A percentile compares a stretch with the other conserved stretches of the same genome.
phyloP scores from a whole-genome alignment of 2,329 filamentous ascomycete species.

The Didymosphaeria variabile region DNA sequence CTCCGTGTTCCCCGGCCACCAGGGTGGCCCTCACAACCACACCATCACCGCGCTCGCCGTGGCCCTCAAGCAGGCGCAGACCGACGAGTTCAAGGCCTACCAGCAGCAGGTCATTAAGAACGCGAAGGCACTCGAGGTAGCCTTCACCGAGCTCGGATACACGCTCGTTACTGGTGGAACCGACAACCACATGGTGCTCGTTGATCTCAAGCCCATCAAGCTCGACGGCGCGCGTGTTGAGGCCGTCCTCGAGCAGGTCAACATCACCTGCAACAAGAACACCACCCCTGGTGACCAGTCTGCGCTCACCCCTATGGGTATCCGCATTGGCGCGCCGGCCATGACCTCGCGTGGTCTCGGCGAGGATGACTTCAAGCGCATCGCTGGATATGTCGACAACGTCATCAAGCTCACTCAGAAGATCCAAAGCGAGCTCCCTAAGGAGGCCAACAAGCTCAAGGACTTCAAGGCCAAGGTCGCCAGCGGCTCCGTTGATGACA shows the following conservation, averaged over 20 bases:
- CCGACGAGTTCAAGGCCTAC: slow-evolving; percentile 89
- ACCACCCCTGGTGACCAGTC: slow-evolving; percentile 96
- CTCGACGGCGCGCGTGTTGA: slow-evolving; percentile 92
- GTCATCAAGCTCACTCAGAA: slow-evolving; percentile 90
- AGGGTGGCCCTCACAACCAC: slow-evolving; percentile 98
- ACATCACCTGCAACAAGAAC: slow-evolving; percentile 99
- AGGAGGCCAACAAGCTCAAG: slow-evolving; percentile 99
- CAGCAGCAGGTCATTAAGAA: slow-evolving; percentile 91
- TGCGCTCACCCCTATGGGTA: slow-evolving; percentile 88
- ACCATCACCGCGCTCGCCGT: slow-evolving; percentile 96
- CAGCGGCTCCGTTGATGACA: slow-evolving; percentile 78
- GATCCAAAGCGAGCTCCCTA: slow-evolving; percentile 83
- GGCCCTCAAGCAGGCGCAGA: slow-evolving; percentile 91
- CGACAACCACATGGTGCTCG: slow-evolving; percentile 94
- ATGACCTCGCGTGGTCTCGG: slow-evolving; percentile 98
- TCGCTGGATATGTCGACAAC: slow-evolving; percentile 88
- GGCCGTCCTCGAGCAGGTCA: slow-evolving; percentile 87
- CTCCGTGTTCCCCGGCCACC: slow-evolving; percentile 97
- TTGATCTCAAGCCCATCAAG: slow-evolving; percentile 87
- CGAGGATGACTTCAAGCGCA: slow-evolving; percentile 81
- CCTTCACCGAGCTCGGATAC: slow-evolving; percentile 72
- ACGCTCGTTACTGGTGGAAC: slow-evolving; percentile 92
- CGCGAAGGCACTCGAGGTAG: slow-evolving; percentile 86
- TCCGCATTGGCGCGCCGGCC: slow-evolving; percentile 93
- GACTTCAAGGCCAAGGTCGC: slow-evolving; percentile 97